A percentile compares a stretch with the other conserved stretches of the same genome.
These are phyloP conservation scores for Paraphoma sp. DNA, from an alignment of 2,329 filamentous ascomycete species.

Conservation along the genomic window DNA sequence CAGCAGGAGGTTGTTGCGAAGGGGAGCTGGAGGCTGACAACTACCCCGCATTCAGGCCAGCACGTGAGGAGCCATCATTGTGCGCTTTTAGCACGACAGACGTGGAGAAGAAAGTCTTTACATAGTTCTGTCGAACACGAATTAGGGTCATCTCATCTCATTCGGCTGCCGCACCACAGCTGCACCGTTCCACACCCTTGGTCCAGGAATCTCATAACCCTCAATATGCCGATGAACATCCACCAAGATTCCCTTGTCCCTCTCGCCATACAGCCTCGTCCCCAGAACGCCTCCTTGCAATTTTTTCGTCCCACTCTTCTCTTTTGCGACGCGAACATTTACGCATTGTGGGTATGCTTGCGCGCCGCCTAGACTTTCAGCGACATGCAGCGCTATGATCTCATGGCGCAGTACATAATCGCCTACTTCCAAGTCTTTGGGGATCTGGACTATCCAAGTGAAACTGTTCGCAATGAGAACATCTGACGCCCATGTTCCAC, in stretches of 20 bases:
- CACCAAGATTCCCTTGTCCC: constrained; percentile 49
- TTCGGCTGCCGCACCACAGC: constrained; percentile 7
- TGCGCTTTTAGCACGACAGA: too few species aligned
- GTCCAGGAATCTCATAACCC: constrained; percentile 51
- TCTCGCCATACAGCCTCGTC: constrained; percentile 53
- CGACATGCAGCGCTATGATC: constrained; percentile 56
- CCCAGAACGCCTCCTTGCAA: constrained; percentile 52
- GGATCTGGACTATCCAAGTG: constrained; percentile 54
- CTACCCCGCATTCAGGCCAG: too few species aligned
- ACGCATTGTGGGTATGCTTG: constrained; percentile 61
- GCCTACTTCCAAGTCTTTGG: constrained; percentile 49
- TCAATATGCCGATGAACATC: constrained; percentile 45
- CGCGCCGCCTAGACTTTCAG: constrained; percentile 52
- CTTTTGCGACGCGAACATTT: constrained; percentile 53
- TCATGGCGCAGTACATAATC: constrained; percentile 63
- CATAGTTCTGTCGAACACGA: too few species aligned
- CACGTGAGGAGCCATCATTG: too few species aligned
- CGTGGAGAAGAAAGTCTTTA: too few species aligned
- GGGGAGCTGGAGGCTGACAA: too few species aligned
- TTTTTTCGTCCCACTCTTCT: constrained; percentile 44
- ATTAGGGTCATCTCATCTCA: neutral
- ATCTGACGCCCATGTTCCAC: constrained; percentile 41
- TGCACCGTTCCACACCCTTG: constrained; percentile 30
- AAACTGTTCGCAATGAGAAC: constrained; percentile 51
- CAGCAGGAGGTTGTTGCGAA: too few species aligned